Percentiles rank a stretch among this genome's conserved stretches.
Conservation (phyloP, 768 basidiomycete genomes). For the Mycena filopes region DNA sequence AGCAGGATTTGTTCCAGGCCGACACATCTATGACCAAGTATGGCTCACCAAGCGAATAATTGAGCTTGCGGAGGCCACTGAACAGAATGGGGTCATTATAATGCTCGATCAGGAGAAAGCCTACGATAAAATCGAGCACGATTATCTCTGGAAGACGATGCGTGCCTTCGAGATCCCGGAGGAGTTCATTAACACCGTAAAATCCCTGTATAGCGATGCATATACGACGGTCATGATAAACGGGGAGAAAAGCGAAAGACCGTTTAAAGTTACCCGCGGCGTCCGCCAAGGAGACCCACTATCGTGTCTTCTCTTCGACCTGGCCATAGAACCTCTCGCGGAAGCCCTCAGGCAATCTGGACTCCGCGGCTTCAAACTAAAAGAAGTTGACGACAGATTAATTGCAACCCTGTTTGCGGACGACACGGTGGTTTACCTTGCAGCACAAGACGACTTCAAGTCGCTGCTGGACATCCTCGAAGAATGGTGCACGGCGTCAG, state of each 20-base stretch:
- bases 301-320: constrained; percentile 50
- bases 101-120: too few species aligned
- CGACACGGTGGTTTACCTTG: constrained; percentile 51
- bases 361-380: not conserved
- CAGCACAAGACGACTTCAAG: constrained; percentile 38
- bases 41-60: too few species aligned
- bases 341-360: too few species aligned
- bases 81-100: too few species aligned
- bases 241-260: too few species aligned
- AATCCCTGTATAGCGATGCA: too few species aligned
- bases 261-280: too few species aligned
- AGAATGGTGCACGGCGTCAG: constrained; percentile 51
- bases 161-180: not conserved
- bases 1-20: constrained; percentile 32
- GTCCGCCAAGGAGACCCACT: constrained; percentile 21
- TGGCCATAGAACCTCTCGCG: constrained; percentile 44
- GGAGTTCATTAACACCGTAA: too few species aligned
- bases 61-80: too few species aligned
- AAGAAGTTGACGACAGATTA: constrained; percentile 31
- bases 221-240: too few species aligned
- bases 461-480: constrained; percentile 41
- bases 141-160: constrained; percentile 8
- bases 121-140: too few species aligned
- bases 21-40: too few species aligned
- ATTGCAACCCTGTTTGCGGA: constrained; percentile 52